Evolutionary conservation across 768 basidiomycete species (phyloP), one percentile per base, ranked within the genome.

Genomic region (Leccinum sublutescens): DNA sequence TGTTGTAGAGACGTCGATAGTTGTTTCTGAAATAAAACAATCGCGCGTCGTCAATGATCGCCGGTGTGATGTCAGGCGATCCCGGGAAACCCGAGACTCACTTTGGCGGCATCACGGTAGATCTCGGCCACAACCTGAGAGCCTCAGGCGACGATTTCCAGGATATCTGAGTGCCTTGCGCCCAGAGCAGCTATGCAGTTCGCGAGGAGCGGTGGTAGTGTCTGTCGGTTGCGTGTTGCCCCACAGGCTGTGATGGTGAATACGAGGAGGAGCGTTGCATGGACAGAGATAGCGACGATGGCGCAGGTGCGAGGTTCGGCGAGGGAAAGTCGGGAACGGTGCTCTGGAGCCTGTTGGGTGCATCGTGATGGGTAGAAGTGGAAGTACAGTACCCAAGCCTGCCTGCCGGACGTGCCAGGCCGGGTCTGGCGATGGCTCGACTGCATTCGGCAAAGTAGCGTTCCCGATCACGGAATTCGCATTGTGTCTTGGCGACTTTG

Each of bases 391-490:
- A 62, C 23, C 25, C 69, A n/a, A 58, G 12, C 52, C 57, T 68
- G 36, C 51, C 55, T 10, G 58, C 34, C 21, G 69, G 62, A 50
- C 64, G 69, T 31, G 60, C 25, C 19, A 80, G 75, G 66, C 79
- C 85, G 23, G 88, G 84, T 15, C 85, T 86, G 47, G 86, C 83
- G 63, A 91, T 88, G 52, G 87, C 85, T 63, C 88, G 84, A 76
- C 87, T 90, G 40, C 90, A 87, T 72, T 93, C 91, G 58, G 88
- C 89, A 74, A 93, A 93, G 76, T 93, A 93, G 25, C 89, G 83
- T 27, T 27, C 25, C 25, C 25, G 25, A 27, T 27, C 25, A 27
- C 85, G 83, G 74, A 91, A 93, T 58, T 82, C 83, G 74, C 91
- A 93, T 2, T 79, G 77, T 50, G 87, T 82, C 73, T 86, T 87